Evolutionary conservation across 495 filamentous ascomycete species (phyloP).

Genomic region (Gamarada debralockiae): DNA sequence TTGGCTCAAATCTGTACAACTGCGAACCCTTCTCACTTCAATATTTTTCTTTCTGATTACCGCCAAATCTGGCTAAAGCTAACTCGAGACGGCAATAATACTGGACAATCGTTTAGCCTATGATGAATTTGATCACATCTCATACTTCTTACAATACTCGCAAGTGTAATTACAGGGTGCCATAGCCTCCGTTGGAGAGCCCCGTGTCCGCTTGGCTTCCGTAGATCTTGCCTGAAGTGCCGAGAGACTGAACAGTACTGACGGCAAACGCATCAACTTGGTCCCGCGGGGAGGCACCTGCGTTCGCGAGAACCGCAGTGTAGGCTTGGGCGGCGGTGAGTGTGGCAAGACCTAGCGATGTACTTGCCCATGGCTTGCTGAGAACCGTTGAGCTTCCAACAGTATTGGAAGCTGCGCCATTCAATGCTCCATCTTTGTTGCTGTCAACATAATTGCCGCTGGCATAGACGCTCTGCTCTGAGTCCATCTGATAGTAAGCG

Average conservation of each 20-base stretch:
- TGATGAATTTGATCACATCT: no score
- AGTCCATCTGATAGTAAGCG: constrained; percentile 5
- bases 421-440: constrained; percentile 29
- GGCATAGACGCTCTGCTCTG: constrained; percentile 26
- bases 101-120: no score
- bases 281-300: constrained; percentile 21
- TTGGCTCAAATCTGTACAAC: no score
- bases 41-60: no score
- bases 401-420: constrained; percentile 19
- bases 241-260: constrained; percentile 12
- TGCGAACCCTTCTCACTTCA: no score
- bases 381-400: constrained; percentile 18
- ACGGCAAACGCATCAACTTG: constrained; percentile 20
- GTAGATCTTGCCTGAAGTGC: constrained; percentile 20
- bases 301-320: constrained; percentile 17
- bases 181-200: constrained; percentile 24
- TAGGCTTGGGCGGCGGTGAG: constrained; percentile 15
- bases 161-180: constrained; percentile 18
- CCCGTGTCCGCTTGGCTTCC: constrained; percentile 23
- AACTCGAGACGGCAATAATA: no score
- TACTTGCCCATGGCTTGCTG: constrained; percentile 12
- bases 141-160: no score
- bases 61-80: no score
- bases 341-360: constrained; percentile 1
- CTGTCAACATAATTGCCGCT: constrained; percentile 37